phyloP scores from a whole-genome alignment of 2,329 filamentous ascomycete species.

The Epichloe gansuensis region DNA sequence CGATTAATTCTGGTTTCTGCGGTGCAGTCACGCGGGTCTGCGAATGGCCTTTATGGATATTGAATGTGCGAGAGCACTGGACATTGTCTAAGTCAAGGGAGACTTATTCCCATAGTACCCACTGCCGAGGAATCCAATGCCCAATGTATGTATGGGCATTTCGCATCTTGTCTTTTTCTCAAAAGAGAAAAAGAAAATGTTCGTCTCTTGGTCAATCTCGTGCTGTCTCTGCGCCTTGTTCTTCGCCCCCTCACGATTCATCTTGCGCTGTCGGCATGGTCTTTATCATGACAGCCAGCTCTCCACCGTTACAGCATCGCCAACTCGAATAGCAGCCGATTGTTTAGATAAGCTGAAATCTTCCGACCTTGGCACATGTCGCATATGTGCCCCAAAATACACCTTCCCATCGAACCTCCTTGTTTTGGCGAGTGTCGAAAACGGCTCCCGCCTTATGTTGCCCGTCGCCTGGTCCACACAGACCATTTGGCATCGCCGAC shows the following conservation, averaged over 20 bases:
- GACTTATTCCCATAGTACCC: too few species aligned
- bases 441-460: slow-evolving; percentile 70
- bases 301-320: slow-evolving; percentile 28
- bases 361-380: slow-evolving; percentile 23
- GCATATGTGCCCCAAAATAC: slow-evolving; percentile 78
- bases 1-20: background rate
- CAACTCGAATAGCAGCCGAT: slow-evolving; percentile 34
- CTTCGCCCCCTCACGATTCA: too few species aligned
- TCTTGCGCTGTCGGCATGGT: too few species aligned
- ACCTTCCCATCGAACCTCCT: slow-evolving; percentile 74
- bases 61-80: background rate
- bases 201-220: too few species aligned
- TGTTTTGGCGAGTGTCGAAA: slow-evolving; percentile 77
- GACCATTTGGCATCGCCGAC: slow-evolving; percentile 89
- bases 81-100: too few species aligned
- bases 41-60: background rate
- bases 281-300: slow-evolving; percentile 1
- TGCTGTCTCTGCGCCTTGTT: too few species aligned
- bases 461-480: slow-evolving; percentile 82
- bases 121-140: too few species aligned
- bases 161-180: too few species aligned
- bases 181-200: too few species aligned
- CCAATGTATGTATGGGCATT: too few species aligned
- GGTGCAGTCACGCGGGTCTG: background rate
- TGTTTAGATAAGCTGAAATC: slow-evolving; percentile 10